Percentiles rank a stretch among this genome's conserved stretches.
These are phyloP conservation scores for Ambrosia hybrid DNA, from an alignment of 140 eudicot species.

Conservation along the genomic window DNA sequence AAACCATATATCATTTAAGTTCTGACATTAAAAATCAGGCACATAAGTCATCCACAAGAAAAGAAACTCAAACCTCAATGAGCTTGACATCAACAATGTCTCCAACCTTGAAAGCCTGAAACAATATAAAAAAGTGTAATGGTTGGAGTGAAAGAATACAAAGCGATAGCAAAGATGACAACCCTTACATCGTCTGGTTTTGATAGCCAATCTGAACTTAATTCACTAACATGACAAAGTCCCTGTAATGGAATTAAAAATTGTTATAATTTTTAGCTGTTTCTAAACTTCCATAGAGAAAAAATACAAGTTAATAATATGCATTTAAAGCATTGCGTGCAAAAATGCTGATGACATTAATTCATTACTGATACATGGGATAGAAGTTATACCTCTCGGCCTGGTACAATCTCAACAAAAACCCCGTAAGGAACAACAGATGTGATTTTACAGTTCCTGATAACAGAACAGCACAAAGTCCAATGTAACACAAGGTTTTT, in stretches of 20 bases:
- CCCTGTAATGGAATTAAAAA: constrained; percentile 55
- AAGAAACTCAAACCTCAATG: constrained; percentile 63
- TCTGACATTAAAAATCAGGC: neutral
- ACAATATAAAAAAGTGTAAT: neutral
- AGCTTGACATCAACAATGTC: constrained; percentile 32
- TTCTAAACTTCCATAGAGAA: neutral
- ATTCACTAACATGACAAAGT: constrained; percentile 95
- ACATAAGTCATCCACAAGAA: neutral
- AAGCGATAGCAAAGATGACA: constrained; percentile 9
- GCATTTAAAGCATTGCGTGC: no score
- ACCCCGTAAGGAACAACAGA: constrained; percentile 85
- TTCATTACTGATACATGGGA: neutral
- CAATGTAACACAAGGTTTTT: neutral
- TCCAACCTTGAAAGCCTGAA: constrained; percentile 93
- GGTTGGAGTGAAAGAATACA: constrained; percentile 6
- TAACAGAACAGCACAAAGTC: constrained; percentile 24
- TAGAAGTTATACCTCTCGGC: constrained; percentile 74
- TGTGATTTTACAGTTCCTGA: constrained; percentile 90
- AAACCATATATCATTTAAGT: neutral
- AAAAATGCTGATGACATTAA: no score
- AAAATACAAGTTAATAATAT: neutral
- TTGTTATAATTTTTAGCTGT: neutral
- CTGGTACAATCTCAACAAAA: constrained; percentile 94
- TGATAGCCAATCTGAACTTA: constrained; percentile 78
- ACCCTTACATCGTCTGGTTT: constrained; percentile 90